phyloP scores from a whole-genome alignment of 257 asterid species.

The Penstemon newberryi region DNA sequence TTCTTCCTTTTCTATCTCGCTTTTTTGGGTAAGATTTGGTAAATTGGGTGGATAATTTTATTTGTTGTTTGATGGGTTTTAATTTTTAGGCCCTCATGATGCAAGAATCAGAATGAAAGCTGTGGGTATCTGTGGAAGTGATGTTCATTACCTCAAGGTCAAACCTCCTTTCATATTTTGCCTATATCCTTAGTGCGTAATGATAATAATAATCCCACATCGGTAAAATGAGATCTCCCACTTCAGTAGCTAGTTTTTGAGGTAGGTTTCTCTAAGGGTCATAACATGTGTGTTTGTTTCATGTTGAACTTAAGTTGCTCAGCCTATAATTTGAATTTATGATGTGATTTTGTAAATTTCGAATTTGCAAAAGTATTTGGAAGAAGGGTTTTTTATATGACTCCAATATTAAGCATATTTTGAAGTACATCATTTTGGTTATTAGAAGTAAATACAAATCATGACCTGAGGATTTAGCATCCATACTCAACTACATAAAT shows the following conservation, averaged over 20 bases:
- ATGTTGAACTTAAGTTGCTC: neutral
- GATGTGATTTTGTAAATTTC: neutral
- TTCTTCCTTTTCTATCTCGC: neutral
- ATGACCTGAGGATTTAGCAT: no score
- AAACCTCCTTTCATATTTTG: slow-evolving; percentile 15
- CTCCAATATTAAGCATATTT: neutral
- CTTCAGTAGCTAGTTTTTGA: no score
- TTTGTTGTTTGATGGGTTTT: no score
- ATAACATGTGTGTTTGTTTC: neutral
- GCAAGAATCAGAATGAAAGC: slow-evolving; percentile 91
- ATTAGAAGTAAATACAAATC: no score
- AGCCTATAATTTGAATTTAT: neutral
- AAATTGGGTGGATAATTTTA: neutral
- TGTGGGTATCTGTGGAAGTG: slow-evolving; percentile 98
- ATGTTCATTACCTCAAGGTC: slow-evolving; percentile 92
- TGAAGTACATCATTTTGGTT: neutral
- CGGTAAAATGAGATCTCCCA: no score
- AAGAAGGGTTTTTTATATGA: no score
- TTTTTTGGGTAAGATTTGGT: neutral
- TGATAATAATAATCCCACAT: no score
- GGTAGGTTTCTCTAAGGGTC: no score
- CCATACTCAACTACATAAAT: no score
- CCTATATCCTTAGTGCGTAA: no score
- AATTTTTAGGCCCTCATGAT: slow-evolving; percentile 65
- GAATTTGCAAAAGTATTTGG: no score